Percentiles rank a stretch among this genome's conserved stretches.
Evolutionary conservation across 495 filamentous ascomycete species (phyloP).

Genomic region (Penicillium maclennaniae): DNA sequence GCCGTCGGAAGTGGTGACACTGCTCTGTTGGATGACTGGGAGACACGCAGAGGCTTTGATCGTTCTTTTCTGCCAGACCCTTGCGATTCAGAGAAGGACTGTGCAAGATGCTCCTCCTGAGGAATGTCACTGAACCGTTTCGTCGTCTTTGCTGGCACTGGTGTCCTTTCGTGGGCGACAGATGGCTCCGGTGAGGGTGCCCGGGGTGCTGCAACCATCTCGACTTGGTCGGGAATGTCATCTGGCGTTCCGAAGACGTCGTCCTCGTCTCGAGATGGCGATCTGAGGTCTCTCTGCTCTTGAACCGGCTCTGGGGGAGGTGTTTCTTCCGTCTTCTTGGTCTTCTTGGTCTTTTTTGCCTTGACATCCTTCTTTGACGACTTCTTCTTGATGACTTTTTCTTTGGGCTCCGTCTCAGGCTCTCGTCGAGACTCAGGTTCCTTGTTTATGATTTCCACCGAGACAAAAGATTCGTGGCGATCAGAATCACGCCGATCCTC

Average conservation of each 20-base stretch:
- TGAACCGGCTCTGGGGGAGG: constrained; percentile 9
- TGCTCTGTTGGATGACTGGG: constrained; percentile 14
- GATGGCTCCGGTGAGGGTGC: constrained; percentile 19
- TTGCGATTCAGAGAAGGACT: constrained; percentile 27
- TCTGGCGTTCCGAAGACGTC: constrained; percentile 15
- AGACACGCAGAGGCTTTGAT: constrained; percentile 5
- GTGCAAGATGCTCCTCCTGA: constrained; percentile 37
- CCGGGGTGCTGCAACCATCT: constrained; percentile 21
- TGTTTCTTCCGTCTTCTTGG: constrained; percentile 24
- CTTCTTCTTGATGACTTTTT: constrained; percentile 29
- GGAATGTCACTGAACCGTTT: constrained; percentile 47
- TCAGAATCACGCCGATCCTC: constrained; percentile 35
- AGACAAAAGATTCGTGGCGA: constrained; percentile 38
- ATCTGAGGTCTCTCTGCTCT: constrained; percentile 4
- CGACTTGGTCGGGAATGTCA: constrained; percentile 25
- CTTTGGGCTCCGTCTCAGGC: constrained; percentile 28
- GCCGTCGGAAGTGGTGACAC: constrained; percentile 32
- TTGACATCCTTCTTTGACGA: constrained; percentile 38
- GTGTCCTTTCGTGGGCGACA: constrained; percentile 24
- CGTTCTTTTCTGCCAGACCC: constrained; percentile 10
- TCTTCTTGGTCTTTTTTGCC: constrained; percentile 51
- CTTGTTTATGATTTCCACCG: constrained; percentile 35
- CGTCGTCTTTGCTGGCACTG: constrained; percentile 40
- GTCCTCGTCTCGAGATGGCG: constrained; percentile 19
- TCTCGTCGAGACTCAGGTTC: constrained; percentile 14